Evolutionary conservation across 495 filamentous ascomycete genomes (phyloP).

Genomic region (Acidomyces sp.): DNA sequence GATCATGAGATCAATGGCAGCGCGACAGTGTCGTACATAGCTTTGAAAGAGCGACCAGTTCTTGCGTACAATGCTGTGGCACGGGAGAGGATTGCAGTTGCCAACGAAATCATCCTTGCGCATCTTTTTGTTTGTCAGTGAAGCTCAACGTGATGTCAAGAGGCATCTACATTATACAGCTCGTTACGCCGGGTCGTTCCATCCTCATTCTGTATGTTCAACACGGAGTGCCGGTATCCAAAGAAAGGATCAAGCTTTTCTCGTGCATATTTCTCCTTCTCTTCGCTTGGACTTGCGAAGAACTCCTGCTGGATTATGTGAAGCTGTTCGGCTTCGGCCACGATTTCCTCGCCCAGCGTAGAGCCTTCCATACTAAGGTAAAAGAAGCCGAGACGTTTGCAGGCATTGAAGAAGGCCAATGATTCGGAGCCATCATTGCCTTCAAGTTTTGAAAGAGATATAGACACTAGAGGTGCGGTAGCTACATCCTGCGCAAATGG

Average conservation of each 20-base stretch:
- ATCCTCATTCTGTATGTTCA: constrained; percentile 34
- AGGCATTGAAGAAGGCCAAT: constrained; percentile 22
- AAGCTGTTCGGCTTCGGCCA: constrained; percentile 15
- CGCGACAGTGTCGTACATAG: constrained; percentile 22
- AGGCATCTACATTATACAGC: constrained; percentile 45
- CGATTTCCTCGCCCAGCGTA: constrained; percentile 9
- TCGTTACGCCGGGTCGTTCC: constrained; percentile 47
- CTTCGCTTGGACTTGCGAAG: constrained; percentile 6
- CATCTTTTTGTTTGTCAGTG: constrained; percentile 2
- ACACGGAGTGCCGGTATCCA: constrained; percentile 37
- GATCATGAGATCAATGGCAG: constrained; percentile 14
- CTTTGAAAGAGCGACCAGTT: constrained; percentile 18
- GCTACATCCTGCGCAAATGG: constrained; percentile 42
- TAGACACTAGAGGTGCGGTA: constrained; percentile 41
- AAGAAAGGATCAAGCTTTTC: constrained; percentile 51
- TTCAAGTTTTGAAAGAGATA: constrained; percentile 40
- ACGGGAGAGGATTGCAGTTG: constrained; percentile 10
- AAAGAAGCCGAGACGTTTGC: constrained; percentile 19
- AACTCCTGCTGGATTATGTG: constrained; percentile 8
- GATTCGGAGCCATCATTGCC: constrained; percentile 32
- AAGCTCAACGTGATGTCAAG: background rate
- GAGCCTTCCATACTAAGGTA: constrained; percentile 16
- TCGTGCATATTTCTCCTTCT: constrained; percentile 26
- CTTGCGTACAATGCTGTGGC: constrained; percentile 3
- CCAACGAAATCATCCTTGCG: constrained; percentile 17